Base-by-base conservation (phyloP, 306 rosid genomes). In the Pyrus bretschneideri region DNA sequence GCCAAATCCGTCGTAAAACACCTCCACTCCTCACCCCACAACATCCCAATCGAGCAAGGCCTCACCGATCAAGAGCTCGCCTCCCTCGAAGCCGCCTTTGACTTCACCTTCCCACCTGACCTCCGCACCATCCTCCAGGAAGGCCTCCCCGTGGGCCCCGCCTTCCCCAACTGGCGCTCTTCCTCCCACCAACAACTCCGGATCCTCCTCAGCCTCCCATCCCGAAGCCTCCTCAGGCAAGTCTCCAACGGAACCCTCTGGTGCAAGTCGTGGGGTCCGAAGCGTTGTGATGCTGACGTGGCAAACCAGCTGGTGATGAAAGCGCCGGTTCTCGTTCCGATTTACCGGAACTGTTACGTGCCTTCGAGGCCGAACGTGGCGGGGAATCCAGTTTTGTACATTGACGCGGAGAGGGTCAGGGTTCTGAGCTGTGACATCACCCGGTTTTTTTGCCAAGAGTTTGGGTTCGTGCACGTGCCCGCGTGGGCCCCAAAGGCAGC, bases 81-180 rank as follows among this genome's bases (percentile, higher is more conserved):
- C 12, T 52, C 71, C 74, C 44, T 90, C 2, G 91, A 95, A 77
- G 81, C 96, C 2, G 72, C 80, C 13, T 79, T 89, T 85, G 72
- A 67, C 67, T 84, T 95, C 82, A 18, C 76, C 2, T 95, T 95
- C 76, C 99, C 99, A 3, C 92, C 93, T 0, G 97, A 95, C 78
- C 96, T 95, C 30, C 97, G 96, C 0, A 63, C 81, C 1, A 92
- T 95, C 12, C 97, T 95, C 84, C 86, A 82, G 25, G 90, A 88
- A 15, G 99, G 97, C 0, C 91, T 95, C 18, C 96, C 99, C 0
- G 17, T 87, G 31, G 89, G 85, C 1, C 73, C 87, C 0, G 92
- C 93, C 1, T 95, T 95, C 81, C 97, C 96, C 25, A 87, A 92
- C 21, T 95, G 99, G 99, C 96, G 97, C 2, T 84, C 96, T 55